Conservation (phyloP, 2,329 filamentous ascomycete genomes). For the Sporothrix inflata region DNA sequence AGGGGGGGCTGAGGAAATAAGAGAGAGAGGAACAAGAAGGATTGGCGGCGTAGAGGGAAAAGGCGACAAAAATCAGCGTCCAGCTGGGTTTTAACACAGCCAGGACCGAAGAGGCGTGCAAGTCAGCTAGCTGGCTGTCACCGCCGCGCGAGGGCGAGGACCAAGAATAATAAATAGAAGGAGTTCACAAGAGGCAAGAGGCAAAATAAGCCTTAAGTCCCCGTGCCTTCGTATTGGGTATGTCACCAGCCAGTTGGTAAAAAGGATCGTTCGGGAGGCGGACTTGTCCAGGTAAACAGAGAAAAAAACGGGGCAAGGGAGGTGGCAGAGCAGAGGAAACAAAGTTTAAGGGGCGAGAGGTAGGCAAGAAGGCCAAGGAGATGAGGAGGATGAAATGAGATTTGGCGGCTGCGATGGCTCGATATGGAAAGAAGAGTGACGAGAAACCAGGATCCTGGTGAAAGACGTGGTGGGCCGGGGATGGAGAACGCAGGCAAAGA, state of each 20-base stretch:
- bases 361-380: not conserved
- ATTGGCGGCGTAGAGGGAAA: constrained; percentile 2
- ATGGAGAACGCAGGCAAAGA: not conserved
- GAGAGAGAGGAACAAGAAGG: not conserved
- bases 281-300: not conserved
- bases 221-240: not conserved
- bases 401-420: not conserved
- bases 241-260: constrained; percentile 5
- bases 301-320: not conserved
- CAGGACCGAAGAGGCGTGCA: not conserved
- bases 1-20: constrained; percentile 3
- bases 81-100: constrained; percentile 15
- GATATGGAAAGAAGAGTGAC: not conserved
- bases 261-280: not conserved
- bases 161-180: constrained; percentile 7
- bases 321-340: constrained; percentile 15
- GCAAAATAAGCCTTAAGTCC: not conserved
- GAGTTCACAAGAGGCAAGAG: not conserved
- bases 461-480: not conserved
- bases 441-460: constrained; percentile 7
- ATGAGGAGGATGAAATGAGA: constrained; percentile 12
- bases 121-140: constrained; percentile 2
- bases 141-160: not conserved
- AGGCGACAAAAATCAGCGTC: not conserved
- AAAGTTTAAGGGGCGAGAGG: constrained; percentile 1